Percentiles rank a stretch among this genome's conserved stretches.
phyloP scores from a whole-genome alignment of 169 alveolate genomes.

The Plasmodium chabaudi region DNA sequence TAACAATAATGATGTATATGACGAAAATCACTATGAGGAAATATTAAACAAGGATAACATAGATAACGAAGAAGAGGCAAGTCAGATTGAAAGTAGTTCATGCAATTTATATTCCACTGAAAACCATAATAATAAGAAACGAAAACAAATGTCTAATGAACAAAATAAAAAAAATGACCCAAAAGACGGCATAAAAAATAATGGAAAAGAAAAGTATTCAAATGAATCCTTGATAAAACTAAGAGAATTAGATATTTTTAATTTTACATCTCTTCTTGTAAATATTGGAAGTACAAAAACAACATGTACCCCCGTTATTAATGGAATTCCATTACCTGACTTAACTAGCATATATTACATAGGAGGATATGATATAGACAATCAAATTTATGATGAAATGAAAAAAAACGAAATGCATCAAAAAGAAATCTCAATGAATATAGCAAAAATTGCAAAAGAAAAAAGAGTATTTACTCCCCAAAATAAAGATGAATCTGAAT shows the following conservation, averaged over 20 bases:
- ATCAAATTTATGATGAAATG: conserved; percentile 73
- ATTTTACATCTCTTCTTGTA: conserved; percentile 55
- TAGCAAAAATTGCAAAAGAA: conserved; percentile 74
- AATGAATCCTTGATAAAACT: conserved; percentile 25
- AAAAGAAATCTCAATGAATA: conserved; percentile 47
- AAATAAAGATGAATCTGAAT: conserved; percentile 60
- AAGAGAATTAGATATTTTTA: conserved; percentile 26
- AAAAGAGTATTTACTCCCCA: conserved; percentile 62
- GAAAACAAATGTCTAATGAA: not conserved
- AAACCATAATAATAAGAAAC: not conserved
- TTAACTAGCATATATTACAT: conserved; percentile 37
- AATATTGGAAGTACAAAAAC: conserved; percentile 70
- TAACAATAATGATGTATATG: not conserved
- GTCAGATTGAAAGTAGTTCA: not conserved
- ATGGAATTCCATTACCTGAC: conserved; percentile 73
- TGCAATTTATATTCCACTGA: not conserved
- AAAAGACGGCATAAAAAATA: not conserved
- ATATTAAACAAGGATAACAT: not conserved
- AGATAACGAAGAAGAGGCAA: not conserved
- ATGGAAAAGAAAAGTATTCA: conserved; percentile 15
- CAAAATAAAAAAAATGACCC: not conserved
- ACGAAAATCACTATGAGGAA: not conserved
- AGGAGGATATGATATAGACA: conserved; percentile 76
- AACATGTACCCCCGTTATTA: conserved; percentile 60
- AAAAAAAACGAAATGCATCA: conserved; percentile 37